Conservation (phyloP, 1,284 basidiomycete species). For the Cryptococcus wingfieldii region DNA sequence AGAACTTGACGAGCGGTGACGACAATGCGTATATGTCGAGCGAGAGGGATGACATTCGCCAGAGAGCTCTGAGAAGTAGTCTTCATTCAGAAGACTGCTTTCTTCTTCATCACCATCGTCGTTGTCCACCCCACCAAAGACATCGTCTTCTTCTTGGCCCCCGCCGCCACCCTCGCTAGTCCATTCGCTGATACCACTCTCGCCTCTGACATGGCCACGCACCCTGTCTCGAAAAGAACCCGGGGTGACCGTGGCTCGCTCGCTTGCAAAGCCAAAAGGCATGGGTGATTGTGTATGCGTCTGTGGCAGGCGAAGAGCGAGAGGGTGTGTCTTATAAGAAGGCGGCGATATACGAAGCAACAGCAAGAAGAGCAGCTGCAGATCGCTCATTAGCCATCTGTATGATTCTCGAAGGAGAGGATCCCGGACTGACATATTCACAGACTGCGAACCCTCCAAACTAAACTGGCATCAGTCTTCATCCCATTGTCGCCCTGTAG, state of each 20-base stretch:
- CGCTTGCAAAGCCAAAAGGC: slow-evolving; percentile 1
- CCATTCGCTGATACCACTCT: not conserved
- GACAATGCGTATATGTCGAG: not conserved
- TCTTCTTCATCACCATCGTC: slow-evolving; percentile 1
- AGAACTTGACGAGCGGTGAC: no score
- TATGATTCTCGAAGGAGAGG: not conserved
- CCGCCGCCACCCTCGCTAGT: not conserved
- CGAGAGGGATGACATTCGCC: not conserved
- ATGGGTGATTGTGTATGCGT: slow-evolving; percentile 3
- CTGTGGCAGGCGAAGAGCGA: slow-evolving; percentile 13
- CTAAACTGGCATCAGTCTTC: slow-evolving; percentile 1
- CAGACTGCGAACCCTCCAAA: slow-evolving; percentile 9
- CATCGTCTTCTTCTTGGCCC: not conserved
- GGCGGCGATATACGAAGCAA: slow-evolving; percentile 32
- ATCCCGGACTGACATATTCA: slow-evolving; percentile 20
- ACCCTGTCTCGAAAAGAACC: not conserved
- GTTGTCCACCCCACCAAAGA: not conserved
- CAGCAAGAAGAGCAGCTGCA: slow-evolving; percentile 23
- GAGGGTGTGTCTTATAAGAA: slow-evolving; percentile 6
- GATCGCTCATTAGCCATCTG: not conserved
- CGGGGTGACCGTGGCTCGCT: not conserved
- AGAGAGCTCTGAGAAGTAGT: not conserved
- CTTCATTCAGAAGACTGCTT: slow-evolving; percentile 1
- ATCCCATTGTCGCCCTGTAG: not conserved
- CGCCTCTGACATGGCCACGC: not conserved